A percentile compares a stretch with the other conserved stretches of the same genome.
These are phyloP conservation scores for Leishmania major DNA, from an alignment of 208 protist species.

Conservation along the genomic window DNA sequence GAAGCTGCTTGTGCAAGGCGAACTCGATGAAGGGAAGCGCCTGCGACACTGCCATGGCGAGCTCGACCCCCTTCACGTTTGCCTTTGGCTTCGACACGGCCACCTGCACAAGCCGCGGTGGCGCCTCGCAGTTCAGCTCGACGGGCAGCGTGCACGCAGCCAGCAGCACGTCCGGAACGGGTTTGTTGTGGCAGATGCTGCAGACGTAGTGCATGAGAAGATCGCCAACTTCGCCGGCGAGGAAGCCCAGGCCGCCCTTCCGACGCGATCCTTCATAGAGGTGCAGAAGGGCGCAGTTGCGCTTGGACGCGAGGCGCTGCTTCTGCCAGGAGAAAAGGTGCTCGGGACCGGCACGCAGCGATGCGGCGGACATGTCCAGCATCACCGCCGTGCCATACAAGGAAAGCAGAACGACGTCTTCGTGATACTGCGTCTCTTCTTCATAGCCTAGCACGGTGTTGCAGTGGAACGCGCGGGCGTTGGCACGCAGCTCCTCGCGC, in stretches of 20 bases:
- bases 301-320: conserved; percentile 42
- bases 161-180: conserved; percentile 83
- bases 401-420: conserved; percentile 87
- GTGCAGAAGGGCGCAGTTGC: conserved; percentile 73
- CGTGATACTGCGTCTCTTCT: conserved; percentile 83
- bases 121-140: conserved; percentile 60
- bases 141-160: conserved; percentile 79
- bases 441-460: conserved; percentile 92
- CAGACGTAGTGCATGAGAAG: conserved; percentile 57
- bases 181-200: conserved; percentile 64
- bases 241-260: conserved; percentile 16
- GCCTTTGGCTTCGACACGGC: conserved; percentile 72
- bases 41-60: conserved; percentile 83
- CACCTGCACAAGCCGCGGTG: conserved; percentile 77
- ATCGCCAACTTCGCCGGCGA: conserved; percentile 39
- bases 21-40: conserved; percentile 91
- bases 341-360: conserved; percentile 72
- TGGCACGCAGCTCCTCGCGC: conserved; percentile 88
- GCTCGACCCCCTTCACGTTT: conserved; percentile 67
- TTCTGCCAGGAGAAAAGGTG: conserved; percentile 55
- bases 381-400: conserved; percentile 91
- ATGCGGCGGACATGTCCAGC: conserved; percentile 56
- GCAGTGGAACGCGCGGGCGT: conserved; percentile 89
- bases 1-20: conserved; percentile 88
- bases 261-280: conserved; percentile 53